Evolutionary conservation across 257 asterid species (phyloP).

Genomic region (Salvia miltiorrhiza): DNA sequence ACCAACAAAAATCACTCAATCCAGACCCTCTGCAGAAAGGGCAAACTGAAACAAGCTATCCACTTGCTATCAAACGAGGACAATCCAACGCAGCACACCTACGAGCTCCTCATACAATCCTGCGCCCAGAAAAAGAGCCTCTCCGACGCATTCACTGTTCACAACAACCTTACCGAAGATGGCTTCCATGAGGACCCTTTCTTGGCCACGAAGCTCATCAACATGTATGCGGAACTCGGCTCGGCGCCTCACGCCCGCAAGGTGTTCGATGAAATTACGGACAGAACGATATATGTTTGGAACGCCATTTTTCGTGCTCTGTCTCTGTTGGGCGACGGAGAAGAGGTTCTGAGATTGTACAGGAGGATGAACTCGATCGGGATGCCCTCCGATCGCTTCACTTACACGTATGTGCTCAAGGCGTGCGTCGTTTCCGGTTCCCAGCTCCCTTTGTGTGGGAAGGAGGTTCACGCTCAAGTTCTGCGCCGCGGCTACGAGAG

Average conservation of each 20-base stretch:
- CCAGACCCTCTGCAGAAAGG: constrained; percentile 77
- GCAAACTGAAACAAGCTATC: constrained; percentile 73
- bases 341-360: constrained; percentile 61
- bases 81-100: constrained; percentile 67
- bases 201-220: constrained; percentile 86
- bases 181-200: constrained; percentile 75
- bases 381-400: constrained; percentile 73
- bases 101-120: constrained; percentile 73
- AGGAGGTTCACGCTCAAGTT: constrained; percentile 75
- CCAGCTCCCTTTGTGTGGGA: constrained; percentile 35
- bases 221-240: constrained; percentile 51
- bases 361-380: constrained; percentile 59
- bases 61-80: constrained; percentile 54
- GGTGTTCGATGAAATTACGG: constrained; percentile 66
- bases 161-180: constrained; percentile 47
- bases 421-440: constrained; percentile 73
- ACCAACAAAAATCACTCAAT: constrained; percentile 48
- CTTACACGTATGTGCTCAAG: constrained; percentile 79
- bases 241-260: constrained; percentile 52
- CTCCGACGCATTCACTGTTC: constrained; percentile 53
- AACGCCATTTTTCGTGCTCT: constrained; percentile 80
- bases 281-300: constrained; percentile 68
- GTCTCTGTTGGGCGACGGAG: constrained; percentile 62
- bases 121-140: constrained; percentile 45
- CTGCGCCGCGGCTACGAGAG: constrained; percentile 71